These are phyloP conservation scores for Trichomonascaceae sp. DNA, from an alignment of 1,139 yeast genomes.

Conservation along the genomic window DNA sequence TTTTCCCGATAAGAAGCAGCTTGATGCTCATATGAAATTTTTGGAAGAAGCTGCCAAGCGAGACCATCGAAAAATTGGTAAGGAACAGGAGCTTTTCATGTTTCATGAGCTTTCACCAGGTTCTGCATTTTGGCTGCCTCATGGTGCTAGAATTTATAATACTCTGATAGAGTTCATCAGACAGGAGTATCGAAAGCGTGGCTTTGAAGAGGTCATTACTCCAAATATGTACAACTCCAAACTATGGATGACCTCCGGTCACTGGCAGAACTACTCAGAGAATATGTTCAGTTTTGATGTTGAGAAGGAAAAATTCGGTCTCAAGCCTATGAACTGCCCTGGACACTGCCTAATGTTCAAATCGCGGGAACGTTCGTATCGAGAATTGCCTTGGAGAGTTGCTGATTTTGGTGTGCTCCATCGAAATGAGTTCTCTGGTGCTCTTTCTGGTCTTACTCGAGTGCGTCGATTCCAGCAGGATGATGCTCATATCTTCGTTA, in stretches of 20 bases:
- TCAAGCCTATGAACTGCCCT: constrained; percentile 98
- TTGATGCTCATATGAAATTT: constrained; percentile 94
- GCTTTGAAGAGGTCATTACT: constrained; percentile 95
- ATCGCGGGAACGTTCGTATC: constrained; percentile 81
- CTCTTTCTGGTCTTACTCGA: constrained; percentile 81
- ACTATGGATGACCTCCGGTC: constrained; percentile 97
- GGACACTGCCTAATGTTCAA: constrained; percentile 92
- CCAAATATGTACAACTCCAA: constrained; percentile 96
- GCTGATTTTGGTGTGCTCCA: constrained; percentile 95
- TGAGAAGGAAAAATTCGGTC: constrained; percentile 76
- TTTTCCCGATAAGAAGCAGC: constrained; percentile 95
- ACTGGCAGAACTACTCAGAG: constrained; percentile 95
- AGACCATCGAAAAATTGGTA: constrained; percentile 96
- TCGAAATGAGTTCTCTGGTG: constrained; percentile 94
- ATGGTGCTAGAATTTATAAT: constrained; percentile 93
- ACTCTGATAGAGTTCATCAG: constrained; percentile 72
- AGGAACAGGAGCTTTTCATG: constrained; percentile 90
- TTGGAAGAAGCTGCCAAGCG: constrained; percentile 95
- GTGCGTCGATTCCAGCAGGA: constrained; percentile 98
- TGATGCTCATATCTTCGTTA: constrained; percentile 96
- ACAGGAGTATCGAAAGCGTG: constrained; percentile 80
- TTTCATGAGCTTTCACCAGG: constrained; percentile 98
- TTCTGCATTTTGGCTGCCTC: constrained; percentile 94
- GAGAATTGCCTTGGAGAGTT: constrained; percentile 93
- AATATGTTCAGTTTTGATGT: constrained; percentile 96